phyloP scores from a whole-genome alignment of 345 rosid genomes.

The Eucalyptus erythrocorys region DNA sequence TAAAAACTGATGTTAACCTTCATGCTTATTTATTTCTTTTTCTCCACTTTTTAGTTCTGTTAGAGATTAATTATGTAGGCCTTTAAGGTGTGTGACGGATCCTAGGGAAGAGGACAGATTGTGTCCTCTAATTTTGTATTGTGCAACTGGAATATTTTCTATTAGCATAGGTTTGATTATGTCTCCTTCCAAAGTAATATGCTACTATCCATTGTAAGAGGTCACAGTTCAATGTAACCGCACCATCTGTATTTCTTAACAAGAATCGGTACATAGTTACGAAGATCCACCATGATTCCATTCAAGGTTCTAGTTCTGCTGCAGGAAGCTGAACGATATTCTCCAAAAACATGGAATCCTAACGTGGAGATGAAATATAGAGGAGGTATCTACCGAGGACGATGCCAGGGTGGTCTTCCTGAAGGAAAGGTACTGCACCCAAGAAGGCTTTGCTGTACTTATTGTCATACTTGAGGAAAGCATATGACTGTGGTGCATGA shows the following conservation, averaged over 20 bases:
- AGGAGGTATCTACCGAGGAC: constrained; percentile 74
- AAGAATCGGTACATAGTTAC: neutral
- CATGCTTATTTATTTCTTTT: neutral
- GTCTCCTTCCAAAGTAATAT: neutral
- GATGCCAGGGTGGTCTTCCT: constrained; percentile 98
- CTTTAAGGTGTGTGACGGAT: neutral
- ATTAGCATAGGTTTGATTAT: neutral
- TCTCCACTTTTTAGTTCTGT: neutral
- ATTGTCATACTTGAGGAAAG: neutral
- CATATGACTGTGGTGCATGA: neutral
- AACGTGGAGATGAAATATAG: constrained; percentile 77
- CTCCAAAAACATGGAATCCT: constrained; percentile 83
- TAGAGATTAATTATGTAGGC: neutral
- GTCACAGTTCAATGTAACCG: neutral
- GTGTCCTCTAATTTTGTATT: neutral
- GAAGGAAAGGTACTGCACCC: constrained; percentile 73
- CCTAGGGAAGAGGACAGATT: neutral
- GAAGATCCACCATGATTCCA: neutral
- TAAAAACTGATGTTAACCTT: neutral
- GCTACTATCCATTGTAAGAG: neutral
- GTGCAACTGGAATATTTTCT: neutral
- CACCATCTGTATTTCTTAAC: neutral
- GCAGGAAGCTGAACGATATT: constrained; percentile 87
- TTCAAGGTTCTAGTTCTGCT: neutral
- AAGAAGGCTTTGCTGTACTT: neutral